Evolutionary conservation across 2,329 filamentous ascomycete genomes (phyloP), one percentile per base, ranked within the genome.

Genomic region (Penicillium hesseltinei): DNA sequence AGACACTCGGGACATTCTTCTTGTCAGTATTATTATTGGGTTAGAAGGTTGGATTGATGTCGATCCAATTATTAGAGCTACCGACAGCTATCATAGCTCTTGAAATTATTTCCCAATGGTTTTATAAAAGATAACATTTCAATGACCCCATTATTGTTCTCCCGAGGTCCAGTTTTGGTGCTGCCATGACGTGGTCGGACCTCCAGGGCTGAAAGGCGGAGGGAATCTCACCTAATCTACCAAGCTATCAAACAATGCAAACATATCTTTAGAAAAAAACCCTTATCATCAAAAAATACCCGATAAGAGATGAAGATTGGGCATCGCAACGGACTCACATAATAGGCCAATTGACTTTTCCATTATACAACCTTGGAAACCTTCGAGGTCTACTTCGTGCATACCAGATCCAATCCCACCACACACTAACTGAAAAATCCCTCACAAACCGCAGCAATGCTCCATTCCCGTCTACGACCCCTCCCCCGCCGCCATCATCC

Each of bases 401-500:
- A 47, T 25, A 17, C 15, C 33, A 19, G 17, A 33, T n/a, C 19
- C 3, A 48, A 19, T 35, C 17, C 5, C n/a, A 53, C 39, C 23
- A 21, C 15, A 25, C 2, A 39, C 5, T 21, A 17, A 23, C 11
- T 2, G 36, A 7, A 27, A 45, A 51, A 2, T 10, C 10, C 38
- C 52, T 6, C 21, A 19, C 25, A 31, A 33, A 21, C 19, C 31
- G 17, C 43, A 25, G 31, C 25, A 31, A 73, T 72, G 71, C 67
- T 73, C 13, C 67, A 71, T 44, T 65, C 65, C 43, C 71, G 70
- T 38, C 48, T 74, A 19, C 68, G 64, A 47, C 66, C 70, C 43
- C 64, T 72, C 55, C 69, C 66, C 58, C 70, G 62, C 62, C 66
- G 54, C 49, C 25, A 56, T 33, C 46, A 59, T 43, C 43, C 51